Percentiles rank a stretch among this genome's conserved stretches.
Conservation (phyloP, 768 basidiomycete species). For the Kondoa malvinella region DNA sequence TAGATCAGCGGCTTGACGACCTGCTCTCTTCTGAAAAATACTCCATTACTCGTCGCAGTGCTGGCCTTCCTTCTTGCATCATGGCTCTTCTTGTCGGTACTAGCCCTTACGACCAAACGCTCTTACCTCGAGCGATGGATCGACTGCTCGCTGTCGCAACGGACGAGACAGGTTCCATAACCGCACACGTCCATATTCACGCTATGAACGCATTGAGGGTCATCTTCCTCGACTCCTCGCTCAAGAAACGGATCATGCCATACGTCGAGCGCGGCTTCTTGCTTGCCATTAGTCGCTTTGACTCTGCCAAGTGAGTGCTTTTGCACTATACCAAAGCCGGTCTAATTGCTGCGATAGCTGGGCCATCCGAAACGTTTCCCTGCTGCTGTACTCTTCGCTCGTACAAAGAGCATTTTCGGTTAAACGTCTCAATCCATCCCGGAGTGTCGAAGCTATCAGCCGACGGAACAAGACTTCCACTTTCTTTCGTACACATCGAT, state of each 20-base stretch:
- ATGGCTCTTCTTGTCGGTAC: constrained; percentile 9
- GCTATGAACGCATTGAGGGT: constrained; percentile 11
- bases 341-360: constrained; percentile 10
- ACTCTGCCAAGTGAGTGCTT: constrained; percentile 3
- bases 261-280: constrained; percentile 10
- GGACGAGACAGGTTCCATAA: too few relatives aligned
- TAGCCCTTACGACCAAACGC: neutral
- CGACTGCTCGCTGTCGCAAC: neutral
- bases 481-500: constrained; percentile 11
- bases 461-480: constrained; percentile 4
- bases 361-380: constrained; percentile 13
- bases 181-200: constrained; percentile 6
- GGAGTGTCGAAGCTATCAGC: neutral
- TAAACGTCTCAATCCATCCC: neutral
- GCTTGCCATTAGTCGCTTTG: constrained; percentile 12
- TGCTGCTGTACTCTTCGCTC: constrained; percentile 15
- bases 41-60: constrained; percentile 6
- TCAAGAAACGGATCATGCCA: constrained; percentile 4
- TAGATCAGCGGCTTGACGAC: neutral
- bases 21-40: neutral
- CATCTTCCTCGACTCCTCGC: constrained; percentile 11
- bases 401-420: constrained; percentile 13
- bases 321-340: neutral
- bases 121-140: constrained; percentile 1
- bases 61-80: constrained; percentile 13